These are phyloP conservation scores for Camellia granthamiana DNA, from an alignment of 148 eudicot species.

Conservation along the genomic window DNA sequence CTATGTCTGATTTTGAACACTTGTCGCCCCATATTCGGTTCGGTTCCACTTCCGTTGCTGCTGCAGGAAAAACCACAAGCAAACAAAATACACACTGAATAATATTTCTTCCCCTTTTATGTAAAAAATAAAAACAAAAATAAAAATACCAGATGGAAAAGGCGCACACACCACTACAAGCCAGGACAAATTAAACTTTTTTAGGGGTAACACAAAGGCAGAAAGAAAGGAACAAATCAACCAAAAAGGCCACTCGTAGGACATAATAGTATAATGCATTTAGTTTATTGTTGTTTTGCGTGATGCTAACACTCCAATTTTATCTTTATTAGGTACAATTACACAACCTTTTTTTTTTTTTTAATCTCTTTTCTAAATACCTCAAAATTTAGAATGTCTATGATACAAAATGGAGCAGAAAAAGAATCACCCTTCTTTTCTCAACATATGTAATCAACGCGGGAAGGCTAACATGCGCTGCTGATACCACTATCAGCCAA, in stretches of 20 bases:
- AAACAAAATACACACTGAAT: conserved; percentile 4
- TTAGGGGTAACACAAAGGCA: not conserved
- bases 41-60: conserved; percentile 45
- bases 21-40: conserved; percentile 59
- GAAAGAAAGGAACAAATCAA: not conserved
- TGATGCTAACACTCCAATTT: no score
- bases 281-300: no score
- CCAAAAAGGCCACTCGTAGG: not conserved
- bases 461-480: not conserved
- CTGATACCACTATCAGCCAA: not conserved
- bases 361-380: no score
- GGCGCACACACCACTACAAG: not conserved
- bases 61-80: not conserved
- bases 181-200: not conserved
- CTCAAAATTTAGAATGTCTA: no score
- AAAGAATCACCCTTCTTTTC: not conserved
- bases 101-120: no score
- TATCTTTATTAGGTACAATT: no score
- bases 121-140: not conserved
- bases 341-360: no score
- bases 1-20: conserved; percentile 52
- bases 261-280: not conserved
- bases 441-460: not conserved
- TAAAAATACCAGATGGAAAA: not conserved
- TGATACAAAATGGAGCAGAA: no score